Evolutionary conservation across 106 monocot genomes (phyloP).

Genomic region (Iris macrosiphon): DNA sequence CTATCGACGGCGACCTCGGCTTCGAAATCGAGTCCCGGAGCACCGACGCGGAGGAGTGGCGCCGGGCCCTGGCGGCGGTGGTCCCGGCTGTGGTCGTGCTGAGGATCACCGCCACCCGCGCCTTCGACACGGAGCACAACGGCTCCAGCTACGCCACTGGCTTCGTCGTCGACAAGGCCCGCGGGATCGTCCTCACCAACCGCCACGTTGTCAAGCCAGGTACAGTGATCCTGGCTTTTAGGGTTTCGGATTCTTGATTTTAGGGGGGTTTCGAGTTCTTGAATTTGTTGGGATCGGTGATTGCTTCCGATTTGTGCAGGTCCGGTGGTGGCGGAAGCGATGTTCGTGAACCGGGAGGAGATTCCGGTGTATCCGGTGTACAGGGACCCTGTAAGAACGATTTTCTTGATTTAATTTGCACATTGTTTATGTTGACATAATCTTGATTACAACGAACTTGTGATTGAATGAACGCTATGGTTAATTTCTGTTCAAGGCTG

Average conservation of each 20-base stretch:
- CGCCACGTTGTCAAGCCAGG: slow-evolving; percentile 97
- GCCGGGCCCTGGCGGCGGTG: slow-evolving; percentile 63
- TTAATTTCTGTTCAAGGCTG: too few relatives aligned
- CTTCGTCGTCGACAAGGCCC: slow-evolving; percentile 66
- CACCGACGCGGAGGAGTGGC: slow-evolving; percentile 93
- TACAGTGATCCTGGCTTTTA: too few relatives aligned
- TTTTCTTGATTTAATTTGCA: too few relatives aligned
- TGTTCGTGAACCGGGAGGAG: slow-evolving; percentile 95
- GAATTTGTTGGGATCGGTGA: too few relatives aligned
- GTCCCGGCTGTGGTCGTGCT: slow-evolving; percentile 94
- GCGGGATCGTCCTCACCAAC: slow-evolving; percentile 88
- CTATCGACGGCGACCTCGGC: slow-evolving; percentile 36
- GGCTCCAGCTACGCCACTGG: slow-evolving; percentile 92
- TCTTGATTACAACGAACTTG: too few relatives aligned
- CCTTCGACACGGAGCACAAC: slow-evolving; percentile 84
- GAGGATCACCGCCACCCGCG: slow-evolving; percentile 65
- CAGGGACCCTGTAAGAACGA: slow-evolving; percentile 94
- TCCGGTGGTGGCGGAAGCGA: slow-evolving; percentile 93
- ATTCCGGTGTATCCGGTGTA: slow-evolving; percentile 78
- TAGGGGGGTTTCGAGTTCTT: too few relatives aligned
- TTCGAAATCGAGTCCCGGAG: slow-evolving; percentile 48
- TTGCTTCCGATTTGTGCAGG: too few relatives aligned
- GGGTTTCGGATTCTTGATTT: too few relatives aligned
- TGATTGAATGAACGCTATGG: too few relatives aligned
- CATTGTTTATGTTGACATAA: too few relatives aligned